Conservation (phyloP, 1,284 basidiomycete species). For the Sanghuangporus sanghuang region DNA sequence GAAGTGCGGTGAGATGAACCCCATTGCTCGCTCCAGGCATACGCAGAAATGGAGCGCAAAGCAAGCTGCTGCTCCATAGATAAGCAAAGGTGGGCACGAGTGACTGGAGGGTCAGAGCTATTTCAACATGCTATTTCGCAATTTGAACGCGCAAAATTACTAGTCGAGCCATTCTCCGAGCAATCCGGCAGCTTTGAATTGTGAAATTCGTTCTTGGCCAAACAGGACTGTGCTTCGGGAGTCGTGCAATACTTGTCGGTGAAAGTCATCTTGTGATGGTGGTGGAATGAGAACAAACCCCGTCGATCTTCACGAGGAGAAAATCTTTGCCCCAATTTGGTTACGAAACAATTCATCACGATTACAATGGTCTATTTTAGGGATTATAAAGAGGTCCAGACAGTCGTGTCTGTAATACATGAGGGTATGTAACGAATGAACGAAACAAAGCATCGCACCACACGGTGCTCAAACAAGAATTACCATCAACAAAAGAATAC, state of each 20-base stretch:
- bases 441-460: background rate
- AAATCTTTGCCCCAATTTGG: background rate
- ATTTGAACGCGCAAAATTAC: constrained; percentile 6
- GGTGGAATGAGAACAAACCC: background rate
- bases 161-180: background rate
- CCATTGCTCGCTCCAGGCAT: background rate
- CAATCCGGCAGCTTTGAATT: background rate
- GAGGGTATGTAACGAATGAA: background rate
- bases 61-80: background rate
- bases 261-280: background rate
- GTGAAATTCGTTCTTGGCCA: background rate
- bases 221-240: background rate
- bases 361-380: background rate
- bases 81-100: background rate
- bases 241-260: background rate
- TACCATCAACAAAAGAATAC: constrained; percentile 44
- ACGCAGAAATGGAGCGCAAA: background rate
- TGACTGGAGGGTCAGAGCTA: background rate
- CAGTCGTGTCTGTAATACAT: background rate
- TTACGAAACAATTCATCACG: background rate
- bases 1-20: background rate
- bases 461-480: constrained; percentile 36
- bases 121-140: background rate
- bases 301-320: background rate
- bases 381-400: background rate